Evolutionary conservation across 768 basidiomycete genomes (phyloP), one percentile per base, ranked within the genome.

Genomic region (Coprinopsis marcescibilis): DNA sequence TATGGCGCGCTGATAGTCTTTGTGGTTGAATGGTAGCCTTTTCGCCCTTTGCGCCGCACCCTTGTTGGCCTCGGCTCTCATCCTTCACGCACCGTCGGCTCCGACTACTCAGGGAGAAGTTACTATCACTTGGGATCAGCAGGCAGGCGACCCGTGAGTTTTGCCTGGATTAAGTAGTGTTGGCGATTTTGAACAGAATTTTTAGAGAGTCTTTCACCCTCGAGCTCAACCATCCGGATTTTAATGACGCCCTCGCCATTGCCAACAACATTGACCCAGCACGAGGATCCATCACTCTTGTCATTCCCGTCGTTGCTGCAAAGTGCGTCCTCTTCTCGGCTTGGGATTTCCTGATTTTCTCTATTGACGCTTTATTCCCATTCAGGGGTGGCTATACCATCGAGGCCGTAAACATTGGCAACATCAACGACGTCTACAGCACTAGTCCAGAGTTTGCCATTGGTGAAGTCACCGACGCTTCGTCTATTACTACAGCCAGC

Each of bases 181-280:
- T n/a, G n/a, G n/a, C n/a, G n/a, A n/a, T n/a, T 32, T 34, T 40
- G 17, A n/a, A 44, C n/a, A 7, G n/a, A 21, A 38, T 38, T n/a
- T 32, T 10, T 30, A 66, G 65, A 0, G 2, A 40, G 0, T 43
- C 47, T 3, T 78, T 73, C 56, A 65, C 72, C 15, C 26, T 83
- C 13, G 68, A 76, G 59, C 62, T 85, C 45, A 42, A 52, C 39
- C 79, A 81, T 61, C 14, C 54, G 0, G 19, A 23, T 1, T 85
- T 84, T 72, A 66, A 82, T 64, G 62, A 77, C 46, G 45, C 67
- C 0, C 76, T 71, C 39, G 81, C 75, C 37, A 69, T 85, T 45
- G 73, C 70, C 11, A 81, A 74, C 68, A 78, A 76, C 49, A 65
- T 85, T 1, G 47, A 65, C 17, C 66, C 76, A 1, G 32, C 63